Evolutionary conservation across 257 asterid species (phyloP), one percentile per base, ranked within the genome.

Genomic region (Plantago ovata): DNA sequence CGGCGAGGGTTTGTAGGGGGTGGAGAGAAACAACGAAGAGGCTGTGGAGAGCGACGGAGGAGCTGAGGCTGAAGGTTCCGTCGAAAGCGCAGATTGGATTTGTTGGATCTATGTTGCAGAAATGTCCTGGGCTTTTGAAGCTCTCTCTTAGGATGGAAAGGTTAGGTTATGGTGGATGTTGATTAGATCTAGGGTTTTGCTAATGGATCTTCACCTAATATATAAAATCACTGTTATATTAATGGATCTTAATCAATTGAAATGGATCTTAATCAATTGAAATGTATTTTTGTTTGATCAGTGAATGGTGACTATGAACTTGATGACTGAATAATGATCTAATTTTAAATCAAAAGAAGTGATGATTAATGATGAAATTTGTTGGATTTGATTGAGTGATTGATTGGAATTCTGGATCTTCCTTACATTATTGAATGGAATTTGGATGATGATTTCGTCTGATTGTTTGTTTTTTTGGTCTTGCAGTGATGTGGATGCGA

Each of bases 41-140:
- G 83, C 60, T 93, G 16, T 89, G 99, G 99, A 69, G 73, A 48
- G 93, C 88, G 66, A 85, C 92, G 66, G 96, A 86, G 80, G 96
- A 93, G 84, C 84, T 93, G 4, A 64, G 89, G 32, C 86, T 93
- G 39, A 73, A 86, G 73, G 95, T 93, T 63, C 94, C 99, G 36
- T 76, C 84, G 39, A 78, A 66, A 56, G 75, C 97, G 15, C 89
- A 81, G 69, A 74, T 93, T 47, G 96, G 96, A 56, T 78, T 78
- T 47, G 87, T 86, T 60, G 97, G 95, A 78, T 93, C 96, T 53
- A 75, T 93, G 50, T 51, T 89, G 83, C 89, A 89, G 79, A 93
- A 93, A 61, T 93, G 96, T 46, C 81, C 85, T 65, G 84, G 84
- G 41, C 86, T 93, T 15, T 64, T 78, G 33, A 84, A 75, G 62